Evolutionary conservation across 2,329 filamentous ascomycete species (phyloP), one percentile per base, ranked within the genome.

Genomic region (Colletotrichum echinochloae): DNA sequence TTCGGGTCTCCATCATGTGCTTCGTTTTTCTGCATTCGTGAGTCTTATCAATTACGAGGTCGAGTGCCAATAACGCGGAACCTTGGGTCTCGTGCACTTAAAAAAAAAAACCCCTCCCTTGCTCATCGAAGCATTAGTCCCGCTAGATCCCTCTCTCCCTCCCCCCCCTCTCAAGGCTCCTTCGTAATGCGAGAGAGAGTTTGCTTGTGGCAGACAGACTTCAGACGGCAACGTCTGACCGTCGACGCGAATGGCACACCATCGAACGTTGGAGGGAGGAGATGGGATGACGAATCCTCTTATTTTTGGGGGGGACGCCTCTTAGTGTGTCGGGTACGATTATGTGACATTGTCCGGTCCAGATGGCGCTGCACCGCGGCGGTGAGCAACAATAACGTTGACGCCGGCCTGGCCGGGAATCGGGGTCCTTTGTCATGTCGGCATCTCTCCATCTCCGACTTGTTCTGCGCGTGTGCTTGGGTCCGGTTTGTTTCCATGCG

Each of bases 181-280:
- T n/a, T n/a, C 44, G 28, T n/a, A 2, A 60, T 33, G 26, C 56
- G n/a, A n/a, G 6, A 16, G 23, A n/a, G n/a, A n/a, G n/a, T n/a
- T n/a, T n/a, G n/a, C 16, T 33, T 20, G 18, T 8, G 39, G 18
- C 6, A 46, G 20, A 46, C 7, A 60, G 30, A 51, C 35, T 39
- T 61, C 33, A 30, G 59, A 61, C 59, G 59, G 46, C 59, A 41
- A 30, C 33, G 30, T 51, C 59, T 20, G 59, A 41, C 46, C 35
- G 48, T 46, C 59, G 59, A 57, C 55, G 37, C 16, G 23, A 30
- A 26, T 37, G 30, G 28, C 16, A 14, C 12, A 14, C 12, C 30
- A 20, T 7, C 51, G 8, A 30, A 41, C 5, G 46, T 41, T 8
- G 48, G n/a, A n/a, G 33, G 46, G 7, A 9, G 5, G 6, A 30